Evolutionary conservation across 1,139 yeast species (phyloP).

Genomic region (Debaryomycetaceae sp.): DNA sequence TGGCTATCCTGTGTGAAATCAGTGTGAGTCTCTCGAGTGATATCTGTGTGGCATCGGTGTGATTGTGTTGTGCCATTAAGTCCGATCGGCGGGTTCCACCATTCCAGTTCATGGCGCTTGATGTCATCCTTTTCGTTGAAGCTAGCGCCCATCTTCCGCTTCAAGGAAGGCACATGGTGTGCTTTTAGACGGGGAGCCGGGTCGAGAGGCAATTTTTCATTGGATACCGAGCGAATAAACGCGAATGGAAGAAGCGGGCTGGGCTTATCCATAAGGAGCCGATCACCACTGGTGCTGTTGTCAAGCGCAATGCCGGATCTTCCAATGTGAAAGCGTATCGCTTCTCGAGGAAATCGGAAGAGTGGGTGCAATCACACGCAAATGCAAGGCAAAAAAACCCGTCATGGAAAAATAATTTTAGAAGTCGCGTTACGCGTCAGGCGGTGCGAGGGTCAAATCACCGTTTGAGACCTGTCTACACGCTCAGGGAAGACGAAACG

Average conservation of each 20-base stretch:
- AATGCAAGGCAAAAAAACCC: no score
- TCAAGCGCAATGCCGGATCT: no score
- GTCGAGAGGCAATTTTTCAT: constrained; percentile 16
- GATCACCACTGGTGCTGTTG: no score
- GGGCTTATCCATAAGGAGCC: constrained; percentile 22
- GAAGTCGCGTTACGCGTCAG: no score
- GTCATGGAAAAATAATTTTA: no score
- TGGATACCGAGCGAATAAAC: constrained; percentile 18
- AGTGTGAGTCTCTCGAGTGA: not conserved
- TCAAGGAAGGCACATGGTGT: constrained; percentile 19
- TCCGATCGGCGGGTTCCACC: not conserved
- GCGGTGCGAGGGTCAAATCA: no score
- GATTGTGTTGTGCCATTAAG: not conserved
- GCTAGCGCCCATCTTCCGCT: constrained; percentile 36
- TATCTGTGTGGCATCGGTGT: no score
- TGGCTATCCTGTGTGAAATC: not conserved
- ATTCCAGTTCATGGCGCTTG: constrained; percentile 22
- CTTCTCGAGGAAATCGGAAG: no score
- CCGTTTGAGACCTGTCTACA: no score
- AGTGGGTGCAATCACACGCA: no score
- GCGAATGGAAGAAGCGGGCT: constrained; percentile 37
- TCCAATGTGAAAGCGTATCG: no score
- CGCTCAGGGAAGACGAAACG: no score
- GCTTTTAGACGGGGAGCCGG: constrained; percentile 6
- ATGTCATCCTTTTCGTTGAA: constrained; percentile 36